These are phyloP conservation scores for Tetradesmus obliquus DNA, from an alignment of 139 green algal genomes.

Conservation along the genomic window DNA sequence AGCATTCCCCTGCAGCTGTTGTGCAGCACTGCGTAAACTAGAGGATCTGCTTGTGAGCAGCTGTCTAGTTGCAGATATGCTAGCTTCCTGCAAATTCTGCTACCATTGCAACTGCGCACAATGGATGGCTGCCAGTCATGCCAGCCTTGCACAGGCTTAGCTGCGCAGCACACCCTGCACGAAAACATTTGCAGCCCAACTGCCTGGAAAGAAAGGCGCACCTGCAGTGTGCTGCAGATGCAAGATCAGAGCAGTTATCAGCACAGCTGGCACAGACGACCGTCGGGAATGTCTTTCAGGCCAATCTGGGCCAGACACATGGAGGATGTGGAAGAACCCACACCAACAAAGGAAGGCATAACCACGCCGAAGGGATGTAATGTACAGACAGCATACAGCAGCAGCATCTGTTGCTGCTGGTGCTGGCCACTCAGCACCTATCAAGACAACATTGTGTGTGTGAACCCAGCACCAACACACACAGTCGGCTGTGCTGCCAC, in stretches of 20 bases:
- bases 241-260: not conserved
- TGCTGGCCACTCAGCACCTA: not conserved
- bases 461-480: not conserved
- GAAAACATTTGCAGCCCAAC: not conserved
- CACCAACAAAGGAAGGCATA: not conserved
- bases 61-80: not conserved
- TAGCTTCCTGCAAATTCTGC: not conserved
- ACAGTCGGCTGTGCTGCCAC: not conserved
- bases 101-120: too few relatives aligned
- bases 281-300: not conserved
- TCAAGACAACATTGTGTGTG: not conserved
- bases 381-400: not conserved
- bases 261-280: not conserved
- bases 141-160: not conserved
- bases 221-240: not conserved
- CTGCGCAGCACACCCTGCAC: not conserved
- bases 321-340: not conserved
- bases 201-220: not conserved
- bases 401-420: not conserved
- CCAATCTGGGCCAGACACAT: not conserved
- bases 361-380: not conserved
- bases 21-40: not conserved
- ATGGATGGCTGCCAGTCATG: too few relatives aligned
- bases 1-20: not conserved
- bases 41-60: not conserved